Evolutionary conservation across 2,329 filamentous ascomycete genomes (phyloP).

Genomic region (Didymella pinodella): DNA sequence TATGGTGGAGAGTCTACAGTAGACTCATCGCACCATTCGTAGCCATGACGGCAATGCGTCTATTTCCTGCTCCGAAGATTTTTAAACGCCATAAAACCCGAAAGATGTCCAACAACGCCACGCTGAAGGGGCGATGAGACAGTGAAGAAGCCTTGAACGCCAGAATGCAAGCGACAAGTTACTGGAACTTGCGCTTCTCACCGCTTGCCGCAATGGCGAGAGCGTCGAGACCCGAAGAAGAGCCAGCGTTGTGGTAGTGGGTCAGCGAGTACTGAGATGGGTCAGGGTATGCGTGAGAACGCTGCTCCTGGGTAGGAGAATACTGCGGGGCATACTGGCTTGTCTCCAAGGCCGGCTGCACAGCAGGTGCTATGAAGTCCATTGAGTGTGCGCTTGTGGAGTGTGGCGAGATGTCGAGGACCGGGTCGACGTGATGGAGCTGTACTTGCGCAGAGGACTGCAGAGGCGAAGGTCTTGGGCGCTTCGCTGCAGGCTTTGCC

Average conservation of each 20-base stretch:
- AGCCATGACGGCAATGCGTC: conserved; percentile 53
- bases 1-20: background rate
- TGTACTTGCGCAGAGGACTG: conserved; percentile 37
- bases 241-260: conserved; percentile 35
- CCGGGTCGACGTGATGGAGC: conserved; percentile 41
- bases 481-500: conserved; percentile 44
- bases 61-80: conserved; percentile 41
- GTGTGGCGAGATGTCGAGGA: conserved; percentile 38
- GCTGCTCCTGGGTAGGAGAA: conserved; percentile 21
- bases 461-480: conserved; percentile 46
- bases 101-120: conserved; percentile 25
- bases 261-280: conserved; percentile 36
- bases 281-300: conserved; percentile 43
- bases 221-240: conserved; percentile 48
- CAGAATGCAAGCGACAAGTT: conserved; percentile 13
- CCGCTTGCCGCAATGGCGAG: conserved; percentile 50
- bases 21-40: conserved; percentile 38
- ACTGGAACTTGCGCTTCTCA: conserved; percentile 50
- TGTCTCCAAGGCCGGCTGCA: conserved; percentile 35
- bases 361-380: conserved; percentile 39
- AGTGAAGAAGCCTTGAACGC: conserved; percentile 7
- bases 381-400: conserved; percentile 26
- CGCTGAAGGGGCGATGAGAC: conserved; percentile 14
- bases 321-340: conserved; percentile 30
- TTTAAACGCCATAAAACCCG: conserved; percentile 28